Base-by-base conservation (phyloP, 768 basidiomycete genomes). In the Leccinum sublutescens region DNA sequence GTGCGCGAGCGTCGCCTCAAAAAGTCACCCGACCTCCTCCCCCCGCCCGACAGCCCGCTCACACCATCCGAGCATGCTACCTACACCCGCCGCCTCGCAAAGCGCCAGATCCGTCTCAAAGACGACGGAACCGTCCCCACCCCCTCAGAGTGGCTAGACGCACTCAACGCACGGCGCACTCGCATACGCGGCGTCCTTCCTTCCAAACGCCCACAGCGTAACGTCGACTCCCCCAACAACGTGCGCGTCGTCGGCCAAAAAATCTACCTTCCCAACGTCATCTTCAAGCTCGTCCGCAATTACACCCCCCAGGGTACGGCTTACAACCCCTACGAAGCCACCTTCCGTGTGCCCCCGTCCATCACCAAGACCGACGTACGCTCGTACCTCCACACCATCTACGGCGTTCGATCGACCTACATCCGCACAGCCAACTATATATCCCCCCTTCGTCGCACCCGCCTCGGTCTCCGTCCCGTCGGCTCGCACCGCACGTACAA, bases 281-380 rank as follows among this genome's bases (percentile, higher is more conserved):
- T 90, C 61, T 88, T 96, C 74, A 82, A 83, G 57, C 80, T 98
- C 57, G 85, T 95, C 48, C 85, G 91, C 23, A 98, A 98, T 72
- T 76, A 87, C 64, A 94, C 93, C 0, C 85, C 82, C 0, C 74
- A 76, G 3, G 91, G 88, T 1, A 77, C 89, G 64, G 80, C 93
- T 1, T 98, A 98, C 79, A 95, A 98, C 62, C 94, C 95, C 1
- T 94, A 89, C 78, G 89, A 94, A 73, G 95, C 94, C 9, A 98
- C 95, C 3, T 96, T 98, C 78, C 91, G 93, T 56, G 81, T 96
- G 43, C 89, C 93, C n/a, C 84, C 85, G 62, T 88, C 85, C 47
- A 80, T 95, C 74, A 97, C 94, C 47, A 98, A 98, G 76, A 91
- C 89, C 57, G 95, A 98, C 76, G 77, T 98, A 38, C 87, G 93